Base-by-base conservation (phyloP, 2,329 filamentous ascomycete species). In the Fusarium brachygibbosum region DNA sequence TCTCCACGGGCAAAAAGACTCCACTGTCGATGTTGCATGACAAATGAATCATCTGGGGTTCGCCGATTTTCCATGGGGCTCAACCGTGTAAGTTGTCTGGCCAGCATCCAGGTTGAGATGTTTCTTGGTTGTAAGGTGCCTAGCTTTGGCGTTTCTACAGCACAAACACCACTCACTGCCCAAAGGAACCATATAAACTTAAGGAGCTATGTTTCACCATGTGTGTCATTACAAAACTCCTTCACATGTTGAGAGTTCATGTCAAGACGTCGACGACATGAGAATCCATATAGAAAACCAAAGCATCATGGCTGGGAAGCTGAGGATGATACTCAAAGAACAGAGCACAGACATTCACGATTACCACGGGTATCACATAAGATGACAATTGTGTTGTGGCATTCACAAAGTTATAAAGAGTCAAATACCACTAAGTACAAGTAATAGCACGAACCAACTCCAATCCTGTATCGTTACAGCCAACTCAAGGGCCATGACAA, bases 41-140 rank as follows among this genome's bases (percentile, higher is more conserved):
- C 72, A 72, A 74, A 75, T 74, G 52, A 41, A 44, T 42, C 35
- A 35, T 58, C 57, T 58, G 42, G 59, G 72, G 72, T 74, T 74
- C 56, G 69, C 55, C 66, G 56, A 56, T 41, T 64, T 59, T 64
- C 58, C 48, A 53, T 55, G 57, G 46, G 19, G 54, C 61, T 45
- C 19, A 49, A 40, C n/a, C 8, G 61, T 66, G 48, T 54, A 53
- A 60, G 44, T 16, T 54, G 46, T 29, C 46, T 62, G 59, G 16
- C 16, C 9, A 51, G 57, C 31, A 23, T 44, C 17, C 5, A 10
- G 16, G 14, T 32, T 23, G 50, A 25, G 16, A 49, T 49, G 45
- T 29, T 28, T 45, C 25, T 45, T 44, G 41, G 23, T 29, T 32
- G 21, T 4, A 11, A 37, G 17, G 16, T 19, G 13, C 13, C 21